Evolutionary conservation across 2,329 filamentous ascomycete genomes (phyloP).

Genomic region (Coniochaeta sp.): DNA sequence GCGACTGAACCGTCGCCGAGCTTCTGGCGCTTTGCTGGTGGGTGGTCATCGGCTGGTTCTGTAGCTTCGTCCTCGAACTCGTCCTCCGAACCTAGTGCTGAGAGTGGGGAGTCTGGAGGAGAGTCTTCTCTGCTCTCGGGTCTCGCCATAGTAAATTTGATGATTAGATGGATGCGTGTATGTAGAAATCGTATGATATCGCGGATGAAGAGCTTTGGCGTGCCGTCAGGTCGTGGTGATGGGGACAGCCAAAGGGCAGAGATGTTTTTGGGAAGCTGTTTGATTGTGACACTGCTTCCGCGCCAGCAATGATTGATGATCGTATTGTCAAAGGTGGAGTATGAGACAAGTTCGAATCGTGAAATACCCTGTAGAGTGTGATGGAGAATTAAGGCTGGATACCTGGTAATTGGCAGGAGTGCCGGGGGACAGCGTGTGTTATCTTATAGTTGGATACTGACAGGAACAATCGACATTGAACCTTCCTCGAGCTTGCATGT

Average conservation of each 20-base stretch:
- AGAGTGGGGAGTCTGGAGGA: constrained; percentile 36
- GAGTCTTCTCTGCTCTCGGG: constrained; percentile 17
- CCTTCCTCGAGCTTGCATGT: not conserved
- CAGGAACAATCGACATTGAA: not conserved
- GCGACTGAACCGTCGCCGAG: constrained; percentile 35
- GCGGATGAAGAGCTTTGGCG: not conserved
- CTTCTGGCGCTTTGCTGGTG: constrained; percentile 40
- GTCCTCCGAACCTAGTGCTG: constrained; percentile 37
- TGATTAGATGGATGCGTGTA: not conserved
- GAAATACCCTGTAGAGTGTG: not conserved
- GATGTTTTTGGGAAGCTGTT: not conserved
- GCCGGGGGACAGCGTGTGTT: not conserved
- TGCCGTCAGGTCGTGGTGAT: not conserved
- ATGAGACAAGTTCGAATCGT: not conserved
- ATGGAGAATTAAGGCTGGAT: not conserved
- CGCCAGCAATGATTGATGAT: not conserved
- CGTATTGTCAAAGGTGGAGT: not conserved
- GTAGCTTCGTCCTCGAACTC: constrained; percentile 37
- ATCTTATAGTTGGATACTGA: not conserved
- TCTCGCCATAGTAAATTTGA: not conserved
- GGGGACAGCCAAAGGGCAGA: not conserved
- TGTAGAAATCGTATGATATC: not conserved
- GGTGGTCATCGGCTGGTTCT: constrained; percentile 32
- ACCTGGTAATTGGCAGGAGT: not conserved
- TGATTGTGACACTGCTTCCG: too few relatives aligned